Evolutionary conservation across 2,329 filamentous ascomycete species (phyloP).

Genomic region (Tricladium varicosporioides): DNA sequence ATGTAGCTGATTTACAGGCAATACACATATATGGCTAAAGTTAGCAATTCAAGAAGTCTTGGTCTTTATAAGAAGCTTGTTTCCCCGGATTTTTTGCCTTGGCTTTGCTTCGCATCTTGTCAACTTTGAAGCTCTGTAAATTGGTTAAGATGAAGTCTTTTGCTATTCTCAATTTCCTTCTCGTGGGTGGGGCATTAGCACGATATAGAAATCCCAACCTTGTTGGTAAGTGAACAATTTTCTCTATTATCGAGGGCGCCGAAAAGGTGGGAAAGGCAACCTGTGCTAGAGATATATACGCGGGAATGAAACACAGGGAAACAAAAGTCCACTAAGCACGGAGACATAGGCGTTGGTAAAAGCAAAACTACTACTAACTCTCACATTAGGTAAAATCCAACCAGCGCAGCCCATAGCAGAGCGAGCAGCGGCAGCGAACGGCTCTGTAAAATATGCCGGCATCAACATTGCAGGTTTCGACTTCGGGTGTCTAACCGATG

Average conservation of each 20-base stretch:
- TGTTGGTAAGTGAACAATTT: not conserved
- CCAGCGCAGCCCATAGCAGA: not conserved
- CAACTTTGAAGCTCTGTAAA: not conserved
- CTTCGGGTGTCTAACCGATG: conserved; percentile 44
- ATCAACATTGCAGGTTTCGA: conserved; percentile 41
- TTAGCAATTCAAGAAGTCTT: not conserved
- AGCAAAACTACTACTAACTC: no score
- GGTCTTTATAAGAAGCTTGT: not conserved
- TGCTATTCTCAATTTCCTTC: conserved; percentile 1
- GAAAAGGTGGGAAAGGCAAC: no score
- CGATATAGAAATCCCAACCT: conserved; percentile 5
- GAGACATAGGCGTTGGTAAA: no score
- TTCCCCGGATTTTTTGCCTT: not conserved
- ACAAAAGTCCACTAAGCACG: no score
- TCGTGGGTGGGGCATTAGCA: conserved; percentile 6
- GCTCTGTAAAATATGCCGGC: conserved; percentile 24
- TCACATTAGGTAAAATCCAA: no score
- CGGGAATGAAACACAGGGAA: no score
- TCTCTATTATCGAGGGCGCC: no score
- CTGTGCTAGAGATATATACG: not conserved
- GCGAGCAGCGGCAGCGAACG: conserved; percentile 9
- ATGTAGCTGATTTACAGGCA: not conserved
- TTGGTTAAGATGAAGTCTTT: conserved; percentile 10
- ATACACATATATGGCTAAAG: not conserved
- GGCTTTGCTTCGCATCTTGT: not conserved